Evolutionary conservation across 306 rosid species (phyloP).

Genomic region (Vachellia pachyceras): DNA sequence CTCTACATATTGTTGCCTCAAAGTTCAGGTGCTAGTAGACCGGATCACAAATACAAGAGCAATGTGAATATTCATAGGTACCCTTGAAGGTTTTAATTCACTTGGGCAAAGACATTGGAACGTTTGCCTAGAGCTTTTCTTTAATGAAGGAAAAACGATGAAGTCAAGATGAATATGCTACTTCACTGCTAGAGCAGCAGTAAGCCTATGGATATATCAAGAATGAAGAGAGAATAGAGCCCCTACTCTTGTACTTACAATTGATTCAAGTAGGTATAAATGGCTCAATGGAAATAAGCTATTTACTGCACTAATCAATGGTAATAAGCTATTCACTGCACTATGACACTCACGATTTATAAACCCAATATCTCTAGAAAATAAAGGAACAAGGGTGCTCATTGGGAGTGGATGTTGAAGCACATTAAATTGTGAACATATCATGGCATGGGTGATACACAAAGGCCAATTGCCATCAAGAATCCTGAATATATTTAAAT

Average conservation of each 20-base stretch:
- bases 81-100: background rate
- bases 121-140: background rate
- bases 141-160: background rate
- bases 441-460: background rate
- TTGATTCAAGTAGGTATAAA: background rate
- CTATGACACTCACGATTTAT: background rate
- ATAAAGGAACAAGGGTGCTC: background rate
- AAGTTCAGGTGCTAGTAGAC: background rate
- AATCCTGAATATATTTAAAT: background rate
- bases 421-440: background rate
- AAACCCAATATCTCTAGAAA: background rate
- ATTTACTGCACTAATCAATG: too few species aligned
- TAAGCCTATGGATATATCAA: background rate
- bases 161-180: background rate
- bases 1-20: background rate
- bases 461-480: background rate
- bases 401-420: background rate
- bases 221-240: background rate
- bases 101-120: background rate
- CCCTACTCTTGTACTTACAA: background rate
- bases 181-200: background rate
- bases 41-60: background rate
- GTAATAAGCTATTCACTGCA: background rate
- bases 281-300: background rate
- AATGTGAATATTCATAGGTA: background rate